Evolutionary conservation across 805 yeast genomes (phyloP).

Genomic region (Cyberlindnera suaveolens): DNA sequence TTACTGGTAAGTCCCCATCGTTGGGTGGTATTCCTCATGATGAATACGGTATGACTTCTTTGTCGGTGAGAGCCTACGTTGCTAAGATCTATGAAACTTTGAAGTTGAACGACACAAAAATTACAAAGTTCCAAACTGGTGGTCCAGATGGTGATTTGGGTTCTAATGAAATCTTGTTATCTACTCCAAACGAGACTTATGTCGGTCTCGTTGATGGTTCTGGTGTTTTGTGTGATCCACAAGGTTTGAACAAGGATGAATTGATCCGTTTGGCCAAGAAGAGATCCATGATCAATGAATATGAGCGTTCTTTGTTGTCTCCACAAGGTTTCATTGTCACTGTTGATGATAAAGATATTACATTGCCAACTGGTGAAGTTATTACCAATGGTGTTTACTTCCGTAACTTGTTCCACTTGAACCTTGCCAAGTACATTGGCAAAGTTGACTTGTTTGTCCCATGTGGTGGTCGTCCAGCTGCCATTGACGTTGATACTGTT

Average conservation of each 20-base stretch:
- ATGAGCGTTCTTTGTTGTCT: constrained; percentile 61
- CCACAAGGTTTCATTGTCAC: constrained; percentile 73
- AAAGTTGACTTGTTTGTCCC: constrained; percentile 86
- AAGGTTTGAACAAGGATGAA: constrained; percentile 80
- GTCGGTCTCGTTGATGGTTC: constrained; percentile 92
- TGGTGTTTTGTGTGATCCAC: constrained; percentile 89
- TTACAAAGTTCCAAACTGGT: constrained; percentile 90
- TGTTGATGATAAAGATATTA: constrained; percentile 78
- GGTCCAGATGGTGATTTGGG: constrained; percentile 99
- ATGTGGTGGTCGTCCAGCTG: constrained; percentile 98
- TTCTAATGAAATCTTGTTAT: constrained; percentile 85
- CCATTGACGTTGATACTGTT: constrained; percentile 84
- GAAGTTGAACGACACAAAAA: constrained; percentile 46
- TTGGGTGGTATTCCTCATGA: constrained; percentile 98
- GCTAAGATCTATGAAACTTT: constrained; percentile 80
- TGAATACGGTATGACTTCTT: constrained; percentile 94
- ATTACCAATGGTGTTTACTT: constrained; percentile 83
- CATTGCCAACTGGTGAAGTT: constrained; percentile 64
- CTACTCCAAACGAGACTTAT: constrained; percentile 69
- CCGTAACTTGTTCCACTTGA: constrained; percentile 85
- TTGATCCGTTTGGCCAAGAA: constrained; percentile 69
- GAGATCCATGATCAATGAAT: constrained; percentile 69
- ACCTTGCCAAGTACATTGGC: constrained; percentile 55
- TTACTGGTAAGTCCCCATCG: constrained; percentile 89
- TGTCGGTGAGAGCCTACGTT: constrained; percentile 89